Base-by-base conservation (phyloP, 1,284 basidiomycete species). In the Heterobasidion annosum region DNA sequence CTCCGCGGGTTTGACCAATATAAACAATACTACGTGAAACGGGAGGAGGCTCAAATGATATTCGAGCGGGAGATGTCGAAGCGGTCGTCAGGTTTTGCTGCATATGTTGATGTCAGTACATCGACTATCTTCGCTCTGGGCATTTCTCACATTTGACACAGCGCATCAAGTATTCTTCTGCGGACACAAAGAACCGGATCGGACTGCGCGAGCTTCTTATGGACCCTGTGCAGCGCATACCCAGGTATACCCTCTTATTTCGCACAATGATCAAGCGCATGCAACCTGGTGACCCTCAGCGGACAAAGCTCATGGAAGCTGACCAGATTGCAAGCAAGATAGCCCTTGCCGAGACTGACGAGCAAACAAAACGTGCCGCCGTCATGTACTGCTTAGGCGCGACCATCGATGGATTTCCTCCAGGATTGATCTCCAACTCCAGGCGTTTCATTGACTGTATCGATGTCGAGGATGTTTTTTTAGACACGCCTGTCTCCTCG, bases 181-280 rank as follows among this genome's bases (percentile, higher is more conserved):
- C 85, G 12, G 93, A 93, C 56, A 74, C 84, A 40, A 83, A 79
- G 59, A 96, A 94, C 65, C 85, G 89, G 56, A 82, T 95, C 50
- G 94, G 96, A 12, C 76, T 99, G 44, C 83, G 93, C 18, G 96
- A 99, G 68, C 81, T 99, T 45, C 77, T 99, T 45, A 98, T 98
- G 83, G 97, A 99, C 65, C 97, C 97, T n/a, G 92, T 98, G n/a
- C 97, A 99, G 68, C 86, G 97, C 33, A 93, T 99, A 59, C 95
- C 97, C 1, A 79, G 96, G 55, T 99, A 99, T 70, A 97, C 93
- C 1, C 77, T 99, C 25, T 78, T 99, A 59, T 92, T 98, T 69
- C 87, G 93, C 60, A 85, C 79, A 1, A 95, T 96, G 86, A 76
- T 93, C 62, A 93, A 93, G 68, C 80, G 88, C 63, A 90, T 95